Base-by-base conservation (phyloP, 1,284 basidiomycete genomes). In the Phlebopus sp. region DNA sequence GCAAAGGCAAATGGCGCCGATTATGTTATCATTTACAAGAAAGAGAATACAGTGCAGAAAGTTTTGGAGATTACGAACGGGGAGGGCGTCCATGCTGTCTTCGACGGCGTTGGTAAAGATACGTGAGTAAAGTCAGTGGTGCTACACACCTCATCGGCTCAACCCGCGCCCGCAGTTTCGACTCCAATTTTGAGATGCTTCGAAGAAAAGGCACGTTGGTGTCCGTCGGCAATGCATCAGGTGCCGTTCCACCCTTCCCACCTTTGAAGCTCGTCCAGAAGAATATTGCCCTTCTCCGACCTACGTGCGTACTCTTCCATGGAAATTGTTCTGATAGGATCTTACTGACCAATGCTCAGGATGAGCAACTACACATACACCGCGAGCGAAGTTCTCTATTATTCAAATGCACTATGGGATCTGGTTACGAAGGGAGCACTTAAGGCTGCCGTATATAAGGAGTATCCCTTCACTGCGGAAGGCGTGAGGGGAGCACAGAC, bases 71-170 rank as follows among this genome's bases (percentile, higher is more conserved):
- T 96, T 46, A 95, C 93, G 0, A 79, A 81, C 44, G 90, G 89
- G 2, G 77, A 86, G 58, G 95, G 95, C 18, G 89, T 93, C 7
- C 78, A 94, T 57, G 94, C 81, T 9, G 78, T 95, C 31, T 97
- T 88, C 62, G 95, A 99, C 66, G 94, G 95, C 37, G 92, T 99
- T 19, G 96, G 96, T 8, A 93, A 88, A 69, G 89, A 92, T 64
- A 95, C 92, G 76, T 90, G 64, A 50, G 84, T 74, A 29, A 7
- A 5, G 15, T 25, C 2, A 8, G 18, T 9, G 2, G 7, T 34
- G 29, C 30, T 35, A 31, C 15, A 41, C 42, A 21, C 42, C 10
- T 7, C 3, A 49, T 42, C 36, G 37, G 10, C 39, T 11, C 31
- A 11, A 21, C 34, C 37, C 23, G 44, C 30, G 42, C 23, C 21